Evolutionary conservation across 768 basidiomycete species (phyloP).

Genomic region (Strobilomyces dryophilus): DNA sequence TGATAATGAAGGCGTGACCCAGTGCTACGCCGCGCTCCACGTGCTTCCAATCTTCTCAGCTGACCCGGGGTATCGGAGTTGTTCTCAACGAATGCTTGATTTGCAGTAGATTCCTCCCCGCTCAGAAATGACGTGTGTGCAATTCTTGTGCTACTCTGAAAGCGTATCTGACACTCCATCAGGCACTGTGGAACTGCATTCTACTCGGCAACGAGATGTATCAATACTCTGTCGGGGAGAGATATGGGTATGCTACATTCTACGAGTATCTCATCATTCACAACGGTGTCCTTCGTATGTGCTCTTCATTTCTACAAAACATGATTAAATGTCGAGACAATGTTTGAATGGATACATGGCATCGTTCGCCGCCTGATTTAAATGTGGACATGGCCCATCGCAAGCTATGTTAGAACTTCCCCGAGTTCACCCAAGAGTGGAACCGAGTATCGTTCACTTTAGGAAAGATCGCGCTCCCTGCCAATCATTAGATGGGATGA

Average conservation of each 20-base stretch:
- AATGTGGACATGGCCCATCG: not conserved
- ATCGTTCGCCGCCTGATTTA: not conserved
- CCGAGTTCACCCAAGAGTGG: not conserved
- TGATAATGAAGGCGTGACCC: not conserved
- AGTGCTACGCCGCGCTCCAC: not conserved
- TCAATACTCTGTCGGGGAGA: too few relatives aligned
- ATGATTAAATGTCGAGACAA: not conserved
- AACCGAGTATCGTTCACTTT: not conserved
- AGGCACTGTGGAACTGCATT: not conserved
- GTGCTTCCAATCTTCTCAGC: not conserved
- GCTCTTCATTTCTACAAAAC: not conserved
- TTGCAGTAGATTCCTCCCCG: not conserved
- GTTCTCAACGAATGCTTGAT: too few relatives aligned
- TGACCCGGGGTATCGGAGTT: too few relatives aligned
- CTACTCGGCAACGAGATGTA: not conserved
- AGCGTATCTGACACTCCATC: not conserved
- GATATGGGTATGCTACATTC: not conserved
- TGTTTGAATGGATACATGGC: not conserved
- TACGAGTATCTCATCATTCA: not conserved
- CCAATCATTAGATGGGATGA: conserved; percentile 2
- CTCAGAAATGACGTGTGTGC: not conserved
- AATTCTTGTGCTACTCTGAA: not conserved
- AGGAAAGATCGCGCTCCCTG: not conserved
- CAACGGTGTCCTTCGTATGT: not conserved
- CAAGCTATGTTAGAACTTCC: not conserved